Conservation (phyloP, 805 yeast genomes). For the Ogataea glucozyma region DNA sequence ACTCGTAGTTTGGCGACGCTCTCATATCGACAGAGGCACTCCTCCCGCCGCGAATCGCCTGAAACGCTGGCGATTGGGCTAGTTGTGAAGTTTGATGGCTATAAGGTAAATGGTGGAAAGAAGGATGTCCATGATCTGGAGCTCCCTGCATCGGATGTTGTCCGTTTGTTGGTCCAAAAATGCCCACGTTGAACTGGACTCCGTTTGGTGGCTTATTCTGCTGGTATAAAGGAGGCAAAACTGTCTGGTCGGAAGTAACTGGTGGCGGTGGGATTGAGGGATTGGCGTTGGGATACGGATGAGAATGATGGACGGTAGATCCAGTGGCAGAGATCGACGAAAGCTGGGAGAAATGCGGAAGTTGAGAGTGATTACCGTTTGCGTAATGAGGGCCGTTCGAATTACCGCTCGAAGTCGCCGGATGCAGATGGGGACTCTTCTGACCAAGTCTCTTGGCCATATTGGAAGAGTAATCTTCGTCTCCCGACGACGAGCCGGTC, state of each 20-base stretch:
- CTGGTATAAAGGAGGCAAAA: conserved; percentile 6
- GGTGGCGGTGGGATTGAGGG: neutral
- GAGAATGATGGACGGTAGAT: neutral
- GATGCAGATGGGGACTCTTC: neutral
- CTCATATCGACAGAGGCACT: conserved; percentile 29
- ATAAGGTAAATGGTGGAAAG: conserved; percentile 7
- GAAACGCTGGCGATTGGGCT: conserved; percentile 19
- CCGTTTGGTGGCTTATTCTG: conserved; percentile 15
- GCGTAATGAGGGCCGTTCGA: neutral
- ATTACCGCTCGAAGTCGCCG: no score
- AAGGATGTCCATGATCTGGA: conserved; percentile 6
- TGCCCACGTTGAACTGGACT: conserved; percentile 24
- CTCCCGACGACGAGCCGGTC: conserved; percentile 26
- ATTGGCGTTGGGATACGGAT: neutral
- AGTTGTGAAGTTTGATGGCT: conserved; percentile 2
- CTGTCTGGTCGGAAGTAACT: conserved; percentile 8
- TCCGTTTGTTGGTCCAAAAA: conserved; percentile 13
- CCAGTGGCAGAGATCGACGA: neutral
- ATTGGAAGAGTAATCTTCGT: no score
- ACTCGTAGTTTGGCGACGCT: conserved; percentile 15
- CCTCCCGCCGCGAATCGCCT: conserved; percentile 21
- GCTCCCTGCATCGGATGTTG: neutral
- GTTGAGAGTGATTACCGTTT: neutral
- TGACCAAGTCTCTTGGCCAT: neutral
- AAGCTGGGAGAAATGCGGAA: conserved; percentile 3